Evolutionary conservation across 2,329 filamentous ascomycete species (phyloP), one percentile per base, ranked within the genome.

Genomic region (Penicillium brasilianum): DNA sequence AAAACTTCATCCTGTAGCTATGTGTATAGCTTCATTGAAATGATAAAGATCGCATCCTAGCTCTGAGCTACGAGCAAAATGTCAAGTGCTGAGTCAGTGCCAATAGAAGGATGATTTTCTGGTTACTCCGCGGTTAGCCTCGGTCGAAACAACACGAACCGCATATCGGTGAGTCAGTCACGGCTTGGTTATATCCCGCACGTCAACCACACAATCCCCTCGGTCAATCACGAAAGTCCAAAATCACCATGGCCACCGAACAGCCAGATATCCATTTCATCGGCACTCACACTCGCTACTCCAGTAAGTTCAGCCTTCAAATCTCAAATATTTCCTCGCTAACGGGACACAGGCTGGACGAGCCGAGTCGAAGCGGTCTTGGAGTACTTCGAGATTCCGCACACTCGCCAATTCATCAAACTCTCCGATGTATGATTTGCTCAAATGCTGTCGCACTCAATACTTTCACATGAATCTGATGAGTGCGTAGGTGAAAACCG

Each of bases 311-410:
- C 18, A 22, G 18, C 49, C 43, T 10, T 13, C 7, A 32, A 22
- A 18, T 18, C 11, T 10, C 36, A 28, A 30, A 7, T 25, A 14
- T 30, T 46, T 39, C 50, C 20, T 13, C n/a, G 55, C 22, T 62
- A 54, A 58, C 18, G 46, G 32, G 9, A 10, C 22, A n/a, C 20
- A 77, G 74, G 74, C 57, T 77, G 74, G 74, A 76, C 74, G 18
- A 63, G 68, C 2, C 73, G 74, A 20, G 71, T 76, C 5, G 72
- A 73, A 39, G 66, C 69, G 4, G 66, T 77, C 9, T 57, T 77
- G 37, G 71, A 76, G 54, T 76, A 76, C 61, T 76, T 76, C 57
- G 57, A 70, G 14, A 76, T 77, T 25, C 70, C 70, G 4, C 66
- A 76, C 57, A 69, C 68, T 0, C 51, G 56, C 13, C 60, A 71